phyloP scores from a whole-genome alignment of 805 yeast species.

The Saccharomycopsis olivae region DNA sequence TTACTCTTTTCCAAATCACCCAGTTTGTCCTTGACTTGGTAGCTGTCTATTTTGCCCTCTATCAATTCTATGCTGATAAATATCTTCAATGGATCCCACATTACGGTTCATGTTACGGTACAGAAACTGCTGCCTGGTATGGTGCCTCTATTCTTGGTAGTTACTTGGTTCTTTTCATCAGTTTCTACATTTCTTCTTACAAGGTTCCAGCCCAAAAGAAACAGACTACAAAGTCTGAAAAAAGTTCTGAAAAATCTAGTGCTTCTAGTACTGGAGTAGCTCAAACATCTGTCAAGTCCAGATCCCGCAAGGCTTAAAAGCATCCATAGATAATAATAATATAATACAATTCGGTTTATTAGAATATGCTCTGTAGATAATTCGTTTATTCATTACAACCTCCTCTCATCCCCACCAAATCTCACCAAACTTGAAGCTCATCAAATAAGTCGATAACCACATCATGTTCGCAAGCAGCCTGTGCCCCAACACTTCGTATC shows the following conservation, averaged over 20 bases:
- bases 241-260: constrained; percentile 15
- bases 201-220: constrained; percentile 23
- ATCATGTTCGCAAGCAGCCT: background rate
- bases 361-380: too few relatives aligned
- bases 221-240: constrained; percentile 2
- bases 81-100: constrained; percentile 64
- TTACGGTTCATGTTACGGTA: constrained; percentile 81
- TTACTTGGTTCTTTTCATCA: constrained; percentile 81
- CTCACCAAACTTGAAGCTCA: constrained; percentile 14
- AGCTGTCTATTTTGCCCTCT: constrained; percentile 90
- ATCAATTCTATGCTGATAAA: constrained; percentile 41
- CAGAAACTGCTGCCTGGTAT: constrained; percentile 83
- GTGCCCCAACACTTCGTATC: constrained; percentile 1
- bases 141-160: constrained; percentile 85
- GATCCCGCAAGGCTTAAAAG: constrained; percentile 16
- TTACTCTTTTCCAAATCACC: constrained; percentile 87
- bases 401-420: too few relatives aligned
- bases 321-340: too few relatives aligned
- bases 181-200: constrained; percentile 85
- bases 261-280: constrained; percentile 18
- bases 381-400: too few relatives aligned
- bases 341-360: too few relatives aligned
- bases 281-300: constrained; percentile 10
- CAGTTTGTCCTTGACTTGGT: constrained; percentile 85
- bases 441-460: constrained; percentile 9